Conservation (phyloP, 192 early-diverging fungal species). For the Coemansia guatemalensis region DNA sequence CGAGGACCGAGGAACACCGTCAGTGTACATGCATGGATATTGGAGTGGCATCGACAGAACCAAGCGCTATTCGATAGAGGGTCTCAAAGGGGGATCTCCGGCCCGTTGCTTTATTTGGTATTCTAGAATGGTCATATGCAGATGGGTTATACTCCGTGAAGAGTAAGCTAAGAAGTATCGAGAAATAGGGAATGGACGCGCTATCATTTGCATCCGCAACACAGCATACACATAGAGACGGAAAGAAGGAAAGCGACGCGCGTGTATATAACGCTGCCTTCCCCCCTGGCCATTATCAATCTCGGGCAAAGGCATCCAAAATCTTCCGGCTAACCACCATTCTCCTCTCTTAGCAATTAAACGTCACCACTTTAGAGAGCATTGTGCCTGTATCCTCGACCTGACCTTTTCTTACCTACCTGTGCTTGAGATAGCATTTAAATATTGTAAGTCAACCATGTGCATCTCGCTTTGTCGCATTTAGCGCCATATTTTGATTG, state of each 20-base stretch:
- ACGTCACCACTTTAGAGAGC: not conserved
- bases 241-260: not conserved
- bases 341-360: not conserved
- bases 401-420: not conserved
- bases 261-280: not conserved
- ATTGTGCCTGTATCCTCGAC: not conserved
- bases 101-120: not conserved
- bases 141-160: not conserved
- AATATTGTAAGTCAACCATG: not conserved
- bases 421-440: not conserved
- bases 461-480: not conserved
- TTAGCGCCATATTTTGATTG: not conserved
- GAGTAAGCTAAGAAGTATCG: not conserved
- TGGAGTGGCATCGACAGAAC: not conserved
- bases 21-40: not conserved
- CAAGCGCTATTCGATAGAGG: not conserved
- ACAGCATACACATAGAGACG: not conserved
- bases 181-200: not conserved
- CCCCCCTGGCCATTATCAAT: not conserved
- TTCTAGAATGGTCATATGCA: not conserved
- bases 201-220: not conserved
- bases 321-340: not conserved
- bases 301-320: not conserved
- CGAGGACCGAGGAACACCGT: not conserved
- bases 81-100: not conserved